Conservation (phyloP, 2,329 filamentous ascomycete genomes). For the Botrytis byssoidea region DNA sequence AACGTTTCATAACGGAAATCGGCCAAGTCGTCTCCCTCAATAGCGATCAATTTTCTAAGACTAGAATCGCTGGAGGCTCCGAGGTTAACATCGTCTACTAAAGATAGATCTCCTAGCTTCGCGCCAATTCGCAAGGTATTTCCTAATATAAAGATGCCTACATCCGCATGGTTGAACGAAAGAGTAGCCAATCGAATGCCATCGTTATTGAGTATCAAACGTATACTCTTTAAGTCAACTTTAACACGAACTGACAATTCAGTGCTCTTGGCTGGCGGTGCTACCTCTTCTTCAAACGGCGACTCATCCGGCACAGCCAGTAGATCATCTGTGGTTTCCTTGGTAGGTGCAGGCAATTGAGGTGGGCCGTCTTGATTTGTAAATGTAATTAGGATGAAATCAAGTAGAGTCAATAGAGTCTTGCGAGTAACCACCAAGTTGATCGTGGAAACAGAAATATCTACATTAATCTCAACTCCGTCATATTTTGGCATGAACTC, state of each 20-base stretch:
- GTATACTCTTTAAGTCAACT: slow-evolving; percentile 88
- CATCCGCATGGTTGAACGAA: slow-evolving; percentile 87
- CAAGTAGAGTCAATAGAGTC: slow-evolving; percentile 85
- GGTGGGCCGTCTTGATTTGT: slow-evolving; percentile 56
- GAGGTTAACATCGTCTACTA: slow-evolving; percentile 91
- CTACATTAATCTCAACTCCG: slow-evolving; percentile 89
- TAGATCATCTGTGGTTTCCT: slow-evolving; percentile 37
- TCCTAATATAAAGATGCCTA: slow-evolving; percentile 83
- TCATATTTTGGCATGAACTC: slow-evolving; percentile 92
- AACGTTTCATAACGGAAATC: slow-evolving; percentile 99
- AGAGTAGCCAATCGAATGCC: slow-evolving; percentile 91
- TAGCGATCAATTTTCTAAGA: slow-evolving; percentile 84
- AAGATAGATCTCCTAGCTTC: slow-evolving; percentile 79
- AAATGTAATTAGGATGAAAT: slow-evolving; percentile 93
- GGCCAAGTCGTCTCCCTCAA: slow-evolving; percentile 91
- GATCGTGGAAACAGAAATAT: slow-evolving; percentile 89
- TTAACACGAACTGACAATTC: slow-evolving; percentile 75
- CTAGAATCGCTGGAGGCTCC: slow-evolving; percentile 80
- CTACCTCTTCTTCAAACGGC: slow-evolving; percentile 31
- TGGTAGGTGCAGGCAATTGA: slow-evolving; percentile 40
- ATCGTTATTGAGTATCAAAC: slow-evolving; percentile 94
- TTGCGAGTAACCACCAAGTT: slow-evolving; percentile 92
- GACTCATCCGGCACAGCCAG: slow-evolving; percentile 11
- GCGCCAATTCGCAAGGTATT: slow-evolving; percentile 86
- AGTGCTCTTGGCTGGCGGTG: slow-evolving; percentile 23